Percentiles rank a stretch among this genome's conserved stretches.
Conservation (phyloP, 257 asterid species). For the Solanum peruvianum region DNA sequence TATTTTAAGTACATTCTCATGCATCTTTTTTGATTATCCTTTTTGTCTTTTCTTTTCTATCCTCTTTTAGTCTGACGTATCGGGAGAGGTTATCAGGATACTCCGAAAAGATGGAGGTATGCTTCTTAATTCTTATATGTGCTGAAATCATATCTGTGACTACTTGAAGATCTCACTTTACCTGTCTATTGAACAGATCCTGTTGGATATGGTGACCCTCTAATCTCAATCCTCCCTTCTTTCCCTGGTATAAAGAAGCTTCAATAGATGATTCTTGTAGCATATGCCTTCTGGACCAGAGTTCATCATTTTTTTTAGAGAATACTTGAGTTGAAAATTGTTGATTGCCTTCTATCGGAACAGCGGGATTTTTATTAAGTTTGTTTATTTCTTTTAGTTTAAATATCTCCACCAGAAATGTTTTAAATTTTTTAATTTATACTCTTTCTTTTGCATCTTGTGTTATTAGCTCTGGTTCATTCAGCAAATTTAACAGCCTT, state of each 20-base stretch:
- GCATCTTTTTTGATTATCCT: background rate
- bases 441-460: background rate
- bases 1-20: background rate
- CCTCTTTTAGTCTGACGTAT: conserved; percentile 36
- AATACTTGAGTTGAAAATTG: background rate
- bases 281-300: background rate
- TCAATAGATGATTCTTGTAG: background rate
- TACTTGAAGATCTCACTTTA: background rate
- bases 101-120: conserved; percentile 72
- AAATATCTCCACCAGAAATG: background rate
- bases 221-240: conserved; percentile 72
- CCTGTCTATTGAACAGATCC: conserved; percentile 33
- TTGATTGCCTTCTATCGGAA: background rate
- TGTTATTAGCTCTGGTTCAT: background rate
- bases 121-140: background rate
- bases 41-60: background rate
- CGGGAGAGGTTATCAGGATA: conserved; percentile 83
- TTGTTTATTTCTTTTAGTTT: background rate
- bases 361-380: background rate
- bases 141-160: background rate
- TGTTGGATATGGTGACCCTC: conserved; percentile 79
- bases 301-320: background rate
- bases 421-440: background rate
- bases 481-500: too few species aligned
- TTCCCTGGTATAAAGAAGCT: conserved; percentile 74